Conservation (phyloP, 495 filamentous ascomycete genomes). For the Pseudevernia furfuracea region DNA sequence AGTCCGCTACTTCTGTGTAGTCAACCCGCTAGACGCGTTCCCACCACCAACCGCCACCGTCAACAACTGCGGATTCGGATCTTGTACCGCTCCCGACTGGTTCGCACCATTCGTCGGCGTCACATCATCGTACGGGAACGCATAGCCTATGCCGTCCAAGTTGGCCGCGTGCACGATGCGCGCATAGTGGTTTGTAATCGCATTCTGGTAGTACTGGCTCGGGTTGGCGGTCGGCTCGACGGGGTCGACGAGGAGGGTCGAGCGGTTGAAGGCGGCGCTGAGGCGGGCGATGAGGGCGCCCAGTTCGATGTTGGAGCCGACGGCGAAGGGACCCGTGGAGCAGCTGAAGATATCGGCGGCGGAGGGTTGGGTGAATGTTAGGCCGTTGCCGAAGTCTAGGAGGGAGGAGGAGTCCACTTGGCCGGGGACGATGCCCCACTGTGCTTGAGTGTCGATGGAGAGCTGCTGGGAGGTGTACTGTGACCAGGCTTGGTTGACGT, state of each 20-base stretch:
- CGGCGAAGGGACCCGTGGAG: conserved; percentile 59
- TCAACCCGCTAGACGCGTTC: conserved; percentile 11
- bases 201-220: conserved; percentile 45
- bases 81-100: conserved; percentile 57
- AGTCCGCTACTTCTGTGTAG: conserved; percentile 5
- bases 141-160: conserved; percentile 58
- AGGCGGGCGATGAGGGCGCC: conserved; percentile 57
- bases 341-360: conserved; percentile 63
- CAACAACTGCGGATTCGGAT: conserved; percentile 47
- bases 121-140: conserved; percentile 76
- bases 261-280: conserved; percentile 61
- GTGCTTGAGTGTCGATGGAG: conserved; percentile 56
- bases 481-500: conserved; percentile 57
- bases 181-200: conserved; percentile 64
- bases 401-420: conserved; percentile 41
- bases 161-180: conserved; percentile 57
- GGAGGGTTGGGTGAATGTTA: conserved; percentile 51
- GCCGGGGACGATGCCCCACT: conserved; percentile 44
- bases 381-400: conserved; percentile 36
- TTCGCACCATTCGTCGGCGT: conserved; percentile 48
- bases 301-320: conserved; percentile 37
- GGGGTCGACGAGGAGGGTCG: conserved; percentile 46
- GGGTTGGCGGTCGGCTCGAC: conserved; percentile 44
- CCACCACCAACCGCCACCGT: conserved; percentile 57
- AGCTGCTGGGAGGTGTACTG: conserved; percentile 47